These are phyloP conservation scores for Melaleuca alternifolia DNA, from an alignment of 345 rosid species.

Conservation along the genomic window DNA sequence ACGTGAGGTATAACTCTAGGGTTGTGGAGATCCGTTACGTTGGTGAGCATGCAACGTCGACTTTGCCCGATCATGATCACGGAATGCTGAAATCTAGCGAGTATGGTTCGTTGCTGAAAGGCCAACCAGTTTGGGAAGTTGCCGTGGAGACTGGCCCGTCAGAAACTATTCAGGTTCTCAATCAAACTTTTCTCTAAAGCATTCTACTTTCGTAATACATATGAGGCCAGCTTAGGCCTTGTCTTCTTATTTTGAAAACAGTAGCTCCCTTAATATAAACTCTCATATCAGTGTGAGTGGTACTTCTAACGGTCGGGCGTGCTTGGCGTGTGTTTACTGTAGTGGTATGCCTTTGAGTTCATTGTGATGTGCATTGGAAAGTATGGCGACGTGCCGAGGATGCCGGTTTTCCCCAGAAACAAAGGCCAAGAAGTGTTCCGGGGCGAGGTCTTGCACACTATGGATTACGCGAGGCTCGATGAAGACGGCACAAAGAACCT, in stretches of 20 bases:
- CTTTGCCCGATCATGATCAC: background rate
- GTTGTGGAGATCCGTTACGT: slow-evolving; percentile 52
- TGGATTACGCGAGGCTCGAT: slow-evolving; percentile 38
- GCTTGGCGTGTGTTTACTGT: background rate
- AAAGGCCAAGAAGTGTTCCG: slow-evolving; percentile 26
- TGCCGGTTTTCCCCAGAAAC: slow-evolving; percentile 21
- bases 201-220: background rate
- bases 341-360: slow-evolving; percentile 41
- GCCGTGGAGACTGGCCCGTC: slow-evolving; percentile 42
- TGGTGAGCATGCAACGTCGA: slow-evolving; percentile 12
- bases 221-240: background rate
- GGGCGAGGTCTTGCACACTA: slow-evolving; percentile 41
- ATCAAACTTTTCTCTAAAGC: background rate
- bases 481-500: slow-evolving; percentile 17
- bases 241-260: background rate
- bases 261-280: no score
- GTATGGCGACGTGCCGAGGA: slow-evolving; percentile 37
- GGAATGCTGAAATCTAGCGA: slow-evolving; percentile 1
- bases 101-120: slow-evolving; percentile 31
- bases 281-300: no score
- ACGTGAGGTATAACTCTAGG: slow-evolving; percentile 51
- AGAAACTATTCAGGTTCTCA: slow-evolving; percentile 43
- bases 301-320: no score
- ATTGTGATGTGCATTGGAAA: slow-evolving; percentile 43
- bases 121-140: slow-evolving; percentile 75